Conservation (phyloP, 2,329 filamentous ascomycete genomes). For the Atkinsonella hypoxylon region DNA sequence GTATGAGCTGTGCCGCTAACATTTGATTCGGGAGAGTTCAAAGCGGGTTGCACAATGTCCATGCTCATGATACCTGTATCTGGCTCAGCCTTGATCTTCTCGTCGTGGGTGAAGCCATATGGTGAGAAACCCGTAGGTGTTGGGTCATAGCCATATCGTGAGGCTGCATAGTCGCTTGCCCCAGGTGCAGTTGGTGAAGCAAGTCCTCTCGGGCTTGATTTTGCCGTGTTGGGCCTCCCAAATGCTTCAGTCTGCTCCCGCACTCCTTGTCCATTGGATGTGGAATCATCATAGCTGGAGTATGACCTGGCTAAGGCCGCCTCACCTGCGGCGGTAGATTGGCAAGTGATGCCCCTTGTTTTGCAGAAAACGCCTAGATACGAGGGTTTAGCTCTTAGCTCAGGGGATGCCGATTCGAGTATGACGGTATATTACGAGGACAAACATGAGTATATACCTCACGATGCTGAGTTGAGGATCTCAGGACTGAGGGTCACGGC, state of each 20-base stretch:
- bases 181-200: slow-evolving; percentile 2
- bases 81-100: neutral
- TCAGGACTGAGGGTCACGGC: neutral
- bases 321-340: slow-evolving; percentile 15
- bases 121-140: neutral
- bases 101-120: slow-evolving; percentile 1
- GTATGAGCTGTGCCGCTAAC: slow-evolving; percentile 16
- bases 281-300: neutral
- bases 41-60: slow-evolving; percentile 7
- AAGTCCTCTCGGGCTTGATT: slow-evolving; percentile 3
- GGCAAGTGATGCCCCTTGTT: slow-evolving; percentile 20
- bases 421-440: neutral
- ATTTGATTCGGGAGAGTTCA: slow-evolving; percentile 7
- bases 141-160: slow-evolving; percentile 1
- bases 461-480: neutral
- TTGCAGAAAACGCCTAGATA: slow-evolving; percentile 22
- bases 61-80: slow-evolving; percentile 4
- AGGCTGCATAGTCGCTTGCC: slow-evolving; percentile 1
- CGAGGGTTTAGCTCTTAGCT: neutral
- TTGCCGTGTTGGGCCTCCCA: slow-evolving; percentile 4
- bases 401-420: neutral
- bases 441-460: neutral
- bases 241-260: neutral
- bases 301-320: slow-evolving; percentile 1
- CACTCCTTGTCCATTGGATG: neutral